Conservation (phyloP, 2,329 filamentous ascomycete species). For the Fusarium sp. region DNA sequence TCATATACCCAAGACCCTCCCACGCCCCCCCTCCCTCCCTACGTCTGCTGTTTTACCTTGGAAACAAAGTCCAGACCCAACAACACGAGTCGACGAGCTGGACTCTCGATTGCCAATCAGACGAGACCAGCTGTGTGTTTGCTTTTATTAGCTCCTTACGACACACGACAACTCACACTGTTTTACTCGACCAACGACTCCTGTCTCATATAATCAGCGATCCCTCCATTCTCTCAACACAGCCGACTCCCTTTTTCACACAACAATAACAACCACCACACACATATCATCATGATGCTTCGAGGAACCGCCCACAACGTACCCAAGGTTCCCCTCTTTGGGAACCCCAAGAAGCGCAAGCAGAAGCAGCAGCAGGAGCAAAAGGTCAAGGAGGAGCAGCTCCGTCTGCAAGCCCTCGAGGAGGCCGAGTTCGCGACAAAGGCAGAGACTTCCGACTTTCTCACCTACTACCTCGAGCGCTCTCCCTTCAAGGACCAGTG, state of each 20-base stretch:
- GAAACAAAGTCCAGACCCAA: background rate
- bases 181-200: slow-evolving; percentile 22
- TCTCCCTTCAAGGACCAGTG: slow-evolving; percentile 41
- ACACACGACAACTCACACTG: slow-evolving; percentile 31
- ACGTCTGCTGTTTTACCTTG: slow-evolving; percentile 12
- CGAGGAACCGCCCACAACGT: slow-evolving; percentile 35
- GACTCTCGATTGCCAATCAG: slow-evolving; percentile 25
- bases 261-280: background rate
- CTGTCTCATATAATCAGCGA: slow-evolving; percentile 15
- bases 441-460: slow-evolving; percentile 47
- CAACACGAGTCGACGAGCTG: slow-evolving; percentile 28
- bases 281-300: slow-evolving; percentile 27
- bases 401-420: slow-evolving; percentile 39
- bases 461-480: slow-evolving; percentile 48
- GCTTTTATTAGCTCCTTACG: slow-evolving; percentile 15
- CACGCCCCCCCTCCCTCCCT: slow-evolving; percentile 21
- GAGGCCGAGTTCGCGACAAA: slow-evolving; percentile 48
- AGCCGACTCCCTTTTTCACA: background rate
- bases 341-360: slow-evolving; percentile 43
- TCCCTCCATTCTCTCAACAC: slow-evolving; percentile 3
- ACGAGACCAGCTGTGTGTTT: slow-evolving; percentile 32
- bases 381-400: slow-evolving; percentile 33
- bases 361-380: slow-evolving; percentile 40
- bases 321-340: slow-evolving; percentile 38
- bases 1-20: too few relatives aligned